Percentiles rank a stretch among this genome's conserved stretches.
Evolutionary conservation across 495 filamentous ascomycete genomes (phyloP).

Genomic region (Xylaria curta): DNA sequence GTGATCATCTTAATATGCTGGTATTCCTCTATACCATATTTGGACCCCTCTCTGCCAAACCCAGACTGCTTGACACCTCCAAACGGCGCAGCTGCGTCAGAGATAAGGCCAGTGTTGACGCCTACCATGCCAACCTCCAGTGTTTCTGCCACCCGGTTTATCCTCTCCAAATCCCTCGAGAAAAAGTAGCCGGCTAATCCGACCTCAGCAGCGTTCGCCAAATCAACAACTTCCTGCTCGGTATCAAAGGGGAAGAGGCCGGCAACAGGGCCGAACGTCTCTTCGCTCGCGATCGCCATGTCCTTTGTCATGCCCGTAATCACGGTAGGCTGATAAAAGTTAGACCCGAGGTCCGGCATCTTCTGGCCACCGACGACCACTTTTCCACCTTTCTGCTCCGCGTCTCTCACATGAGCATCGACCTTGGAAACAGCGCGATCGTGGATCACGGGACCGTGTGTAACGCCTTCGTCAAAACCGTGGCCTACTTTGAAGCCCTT

Average conservation of each 20-base stretch:
- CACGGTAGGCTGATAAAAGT: slow-evolving; percentile 85
- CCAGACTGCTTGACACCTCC: slow-evolving; percentile 94
- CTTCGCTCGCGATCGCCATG: slow-evolving; percentile 79
- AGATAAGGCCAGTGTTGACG: slow-evolving; percentile 83
- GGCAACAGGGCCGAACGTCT: slow-evolving; percentile 89
- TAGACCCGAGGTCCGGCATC: slow-evolving; percentile 66
- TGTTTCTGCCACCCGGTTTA: slow-evolving; percentile 80
- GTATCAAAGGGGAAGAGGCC: slow-evolving; percentile 82
- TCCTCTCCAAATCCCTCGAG: slow-evolving; percentile 72
- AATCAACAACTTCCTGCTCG: slow-evolving; percentile 80
- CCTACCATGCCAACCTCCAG: slow-evolving; percentile 91
- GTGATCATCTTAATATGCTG: slow-evolving; percentile 86
- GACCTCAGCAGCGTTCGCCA: slow-evolving; percentile 79
- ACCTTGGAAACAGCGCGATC: slow-evolving; percentile 76
- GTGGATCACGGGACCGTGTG: slow-evolving; percentile 86
- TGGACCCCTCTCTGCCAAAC: slow-evolving; percentile 90
- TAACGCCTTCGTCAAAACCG: slow-evolving; percentile 72
- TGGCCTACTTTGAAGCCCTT: slow-evolving; percentile 77
- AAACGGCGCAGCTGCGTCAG: slow-evolving; percentile 83
- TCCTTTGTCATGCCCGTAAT: slow-evolving; percentile 79
- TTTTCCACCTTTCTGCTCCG: slow-evolving; percentile 73
- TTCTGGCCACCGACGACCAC: slow-evolving; percentile 73
- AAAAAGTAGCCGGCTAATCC: slow-evolving; percentile 90
- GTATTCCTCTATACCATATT: slow-evolving; percentile 92
- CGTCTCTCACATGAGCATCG: slow-evolving; percentile 77